Evolutionary conservation across 306 rosid genomes (phyloP), one percentile per base, ranked within the genome.

Genomic region (Castanea sativa): DNA sequence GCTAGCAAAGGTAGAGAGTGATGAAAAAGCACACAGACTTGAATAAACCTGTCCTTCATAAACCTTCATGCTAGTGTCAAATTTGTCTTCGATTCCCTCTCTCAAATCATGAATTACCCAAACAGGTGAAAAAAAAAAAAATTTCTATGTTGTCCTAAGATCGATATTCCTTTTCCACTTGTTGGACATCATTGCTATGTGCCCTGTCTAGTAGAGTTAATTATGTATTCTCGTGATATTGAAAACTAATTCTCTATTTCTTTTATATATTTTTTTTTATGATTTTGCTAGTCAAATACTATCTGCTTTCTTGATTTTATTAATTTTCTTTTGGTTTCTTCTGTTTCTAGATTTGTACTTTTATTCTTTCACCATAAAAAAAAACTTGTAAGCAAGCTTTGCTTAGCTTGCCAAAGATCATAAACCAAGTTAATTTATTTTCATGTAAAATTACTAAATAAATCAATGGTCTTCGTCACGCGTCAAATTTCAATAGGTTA

Each of bases 21-120:
- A 15, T 23, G 41, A 45, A 56, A 81, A 76, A 81, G 69, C 75
- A 73, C 35, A 71, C 41, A 43, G 64, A 69, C 57, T 43, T 29
- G 49, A 35, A 23, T 49, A 60, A 80, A 23, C 72, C 59, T 6
- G 38, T 59, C 49, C 60, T 55, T n/a, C 8, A 35, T 41, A 8
- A 41, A 8, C 23, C 55, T 27, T 72, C 64, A 67, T 19, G 18
- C 49, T 38, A 58, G 30, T 51, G 76, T 70, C 68, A 60, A 63
- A 81, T 33, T 38, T 61, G 29, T 80, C 51, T 30, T 35, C 18
- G 45, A 41, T 8, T 41, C 45, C 45, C 45, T 73, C 30, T 67
- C n/a, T 69, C 25, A 69, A 57, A 69, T 67, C 57, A 76, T 76
- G 45, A 53, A 35, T 68, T 68, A 68, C 52, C 45, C 20, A 25